Base-by-base conservation (phyloP, 1,284 basidiomycete species). In the Cryptococcus sp. region DNA sequence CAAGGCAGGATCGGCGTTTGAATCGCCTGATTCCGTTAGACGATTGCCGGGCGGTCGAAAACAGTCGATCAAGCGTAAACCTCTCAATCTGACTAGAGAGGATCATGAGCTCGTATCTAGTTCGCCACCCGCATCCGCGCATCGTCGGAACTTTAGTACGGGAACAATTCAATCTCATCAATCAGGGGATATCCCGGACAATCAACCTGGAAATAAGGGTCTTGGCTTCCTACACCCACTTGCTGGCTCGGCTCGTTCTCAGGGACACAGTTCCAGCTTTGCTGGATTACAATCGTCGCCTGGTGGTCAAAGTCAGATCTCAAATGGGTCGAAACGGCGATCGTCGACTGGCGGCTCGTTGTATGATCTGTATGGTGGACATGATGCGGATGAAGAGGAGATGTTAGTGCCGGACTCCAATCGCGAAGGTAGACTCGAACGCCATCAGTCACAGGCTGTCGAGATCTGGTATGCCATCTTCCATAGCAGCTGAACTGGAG, bases 11-110 rank as follows among this genome's bases (percentile, higher is more conserved):
- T 32, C 25, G 14, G 25, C 48, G 31, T 36, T 41, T 21, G 48
- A 49, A 45, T 48, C 53, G 36, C 48, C 37, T 23, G 55, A 56
- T 13, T 34, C 46, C 16, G 11, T 37, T 34, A 47, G 45, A 49
- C 25, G 14, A 46, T 23, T n/a, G 34, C 18, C 45, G 51, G 36
- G 45, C 48, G 36, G 36, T 39, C 58, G 66, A 16, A 64, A 67
- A 41, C 56, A 52, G 18, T 66, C 64, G 3, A 60, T 70, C 53
- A 62, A 66, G 44, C 57, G 71, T 14, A 73, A 73, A 57, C 71
- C 71, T 0, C 43, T 73, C 31, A 64, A 66, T 45, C 50, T 69
- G 18, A 62, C 62, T n/a, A 46, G 54, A n/a, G 59, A 64, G 42
- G 71, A 73, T 46, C 57, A 61, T 5, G 61, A 62, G 45, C 53